A percentile compares a stretch with the other conserved stretches of the same genome.
phyloP scores from a whole-genome alignment of 108 stramenopile species.

The Schizochytrium sp. region DNA sequence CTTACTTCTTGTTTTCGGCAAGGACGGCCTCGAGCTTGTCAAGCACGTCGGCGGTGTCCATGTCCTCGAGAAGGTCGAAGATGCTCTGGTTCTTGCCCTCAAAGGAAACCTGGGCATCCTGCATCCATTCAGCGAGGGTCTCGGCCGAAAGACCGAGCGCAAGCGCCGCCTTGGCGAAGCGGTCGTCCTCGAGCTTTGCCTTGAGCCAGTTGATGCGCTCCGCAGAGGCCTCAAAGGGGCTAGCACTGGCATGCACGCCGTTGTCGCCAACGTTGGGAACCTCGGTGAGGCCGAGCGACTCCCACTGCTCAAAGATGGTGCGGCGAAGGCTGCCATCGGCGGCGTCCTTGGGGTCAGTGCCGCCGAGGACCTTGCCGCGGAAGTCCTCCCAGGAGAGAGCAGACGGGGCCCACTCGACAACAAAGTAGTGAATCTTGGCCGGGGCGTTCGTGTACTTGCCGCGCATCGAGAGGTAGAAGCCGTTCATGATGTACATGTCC shows the following conservation, averaged over 20 bases:
- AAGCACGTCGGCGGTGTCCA: constrained; percentile 62
- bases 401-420: constrained; percentile 71
- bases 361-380: constrained; percentile 64
- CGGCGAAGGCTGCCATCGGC: constrained; percentile 65
- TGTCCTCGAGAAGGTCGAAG: constrained; percentile 77
- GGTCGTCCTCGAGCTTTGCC: constrained; percentile 49
- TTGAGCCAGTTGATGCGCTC: constrained; percentile 63
- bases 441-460: constrained; percentile 69
- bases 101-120: constrained; percentile 63
- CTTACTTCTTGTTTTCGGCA: background rate
- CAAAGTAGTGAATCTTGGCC: constrained; percentile 70
- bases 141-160: constrained; percentile 54
- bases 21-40: constrained; percentile 36
- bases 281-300: constrained; percentile 57
- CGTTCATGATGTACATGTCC: constrained; percentile 78
- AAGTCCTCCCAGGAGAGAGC: constrained; percentile 70
- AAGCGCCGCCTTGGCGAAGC: constrained; percentile 66
- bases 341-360: constrained; percentile 73
- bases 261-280: constrained; percentile 79
- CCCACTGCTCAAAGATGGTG: constrained; percentile 55
- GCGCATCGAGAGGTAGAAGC: constrained; percentile 81
- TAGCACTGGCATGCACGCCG: constrained; percentile 79
- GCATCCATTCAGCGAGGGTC: constrained; percentile 63
- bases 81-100: constrained; percentile 62
- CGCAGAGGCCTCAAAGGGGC: constrained; percentile 81